These are phyloP conservation scores for Salix udensis DNA, from an alignment of 345 rosid genomes.

Conservation along the genomic window DNA sequence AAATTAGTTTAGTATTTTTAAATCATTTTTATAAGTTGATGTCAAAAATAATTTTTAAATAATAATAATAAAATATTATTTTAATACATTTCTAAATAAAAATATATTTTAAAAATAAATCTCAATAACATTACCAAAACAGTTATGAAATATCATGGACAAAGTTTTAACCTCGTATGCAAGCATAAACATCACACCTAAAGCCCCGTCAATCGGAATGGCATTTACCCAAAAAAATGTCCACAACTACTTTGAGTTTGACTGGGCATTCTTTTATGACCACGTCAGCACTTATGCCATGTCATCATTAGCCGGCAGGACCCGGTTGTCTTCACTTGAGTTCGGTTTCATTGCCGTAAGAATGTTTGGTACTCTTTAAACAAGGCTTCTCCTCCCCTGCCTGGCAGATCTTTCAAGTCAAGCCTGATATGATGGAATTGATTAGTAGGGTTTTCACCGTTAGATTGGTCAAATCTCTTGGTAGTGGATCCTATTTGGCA, in stretches of 20 bases:
- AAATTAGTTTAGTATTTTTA: too few species aligned
- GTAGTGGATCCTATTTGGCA: too few species aligned
- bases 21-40: too few species aligned
- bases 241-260: conserved; percentile 10
- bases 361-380: conserved; percentile 15
- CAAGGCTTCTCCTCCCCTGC: conserved; percentile 13
- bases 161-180: conserved; percentile 6
- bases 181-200: not conserved
- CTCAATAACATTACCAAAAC: too few species aligned
- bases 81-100: too few species aligned
- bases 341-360: conserved; percentile 17
- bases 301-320: conserved; percentile 32
- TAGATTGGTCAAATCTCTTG: not conserved
- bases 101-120: too few species aligned
- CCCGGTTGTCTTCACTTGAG: conserved; percentile 3
- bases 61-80: too few species aligned
- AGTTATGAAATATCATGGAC: conserved; percentile 32
- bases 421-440: not conserved
- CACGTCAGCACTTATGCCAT: conserved; percentile 13
- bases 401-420: not conserved
- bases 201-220: conserved; percentile 7
- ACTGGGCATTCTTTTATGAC: conserved; percentile 4
- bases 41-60: too few species aligned
- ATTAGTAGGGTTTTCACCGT: conserved; percentile 2
- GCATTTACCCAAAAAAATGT: conserved; percentile 22